Conservation (phyloP, 495 filamentous ascomycete species). For the Hypoxylon cercidicola region DNA sequence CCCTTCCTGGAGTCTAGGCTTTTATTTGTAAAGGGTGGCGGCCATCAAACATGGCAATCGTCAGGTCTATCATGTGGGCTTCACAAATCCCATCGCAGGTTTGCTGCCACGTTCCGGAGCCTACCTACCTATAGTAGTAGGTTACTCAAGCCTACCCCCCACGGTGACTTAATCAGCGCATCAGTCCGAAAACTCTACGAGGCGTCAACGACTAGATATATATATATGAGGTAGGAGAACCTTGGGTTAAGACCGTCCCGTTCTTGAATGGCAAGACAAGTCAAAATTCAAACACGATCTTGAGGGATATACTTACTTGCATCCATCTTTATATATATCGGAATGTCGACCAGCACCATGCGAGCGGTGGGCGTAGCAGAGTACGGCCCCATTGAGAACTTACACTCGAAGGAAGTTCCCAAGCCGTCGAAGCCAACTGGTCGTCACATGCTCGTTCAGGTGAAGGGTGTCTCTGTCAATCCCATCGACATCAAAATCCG, state of each 20-base stretch:
- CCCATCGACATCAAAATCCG: slow-evolving; percentile 39
- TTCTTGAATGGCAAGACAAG: slow-evolving; percentile 5
- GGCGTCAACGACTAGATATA: slow-evolving; percentile 11
- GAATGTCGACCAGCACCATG: slow-evolving; percentile 36
- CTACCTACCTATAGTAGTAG: background rate
- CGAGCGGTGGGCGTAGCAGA: slow-evolving; percentile 29
- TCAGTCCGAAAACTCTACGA: slow-evolving; percentile 7
- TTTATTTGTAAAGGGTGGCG: slow-evolving; percentile 22
- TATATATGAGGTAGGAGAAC: slow-evolving; percentile 19
- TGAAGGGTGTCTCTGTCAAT: slow-evolving; percentile 38
- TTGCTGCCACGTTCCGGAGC: slow-evolving; percentile 32
- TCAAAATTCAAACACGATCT: background rate
- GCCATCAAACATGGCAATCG: slow-evolving; percentile 1
- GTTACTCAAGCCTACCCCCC: slow-evolving; percentile 12
- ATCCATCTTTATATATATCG: background rate
- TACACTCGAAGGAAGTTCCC: slow-evolving; percentile 24
- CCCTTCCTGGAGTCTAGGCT: background rate
- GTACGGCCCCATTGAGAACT: slow-evolving; percentile 34
- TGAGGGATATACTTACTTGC: background rate
- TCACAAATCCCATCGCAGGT: slow-evolving; percentile 1
- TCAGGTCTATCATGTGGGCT: slow-evolving; percentile 16
- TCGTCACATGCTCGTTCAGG: slow-evolving; percentile 36
- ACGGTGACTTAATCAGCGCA: slow-evolving; percentile 34
- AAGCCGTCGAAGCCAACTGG: slow-evolving; percentile 33
- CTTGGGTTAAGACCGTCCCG: background rate